A percentile compares a stretch with the other conserved stretches of the same genome.
Conservation (phyloP, 2,329 filamentous ascomycete genomes). For the Metarhizium album region DNA sequence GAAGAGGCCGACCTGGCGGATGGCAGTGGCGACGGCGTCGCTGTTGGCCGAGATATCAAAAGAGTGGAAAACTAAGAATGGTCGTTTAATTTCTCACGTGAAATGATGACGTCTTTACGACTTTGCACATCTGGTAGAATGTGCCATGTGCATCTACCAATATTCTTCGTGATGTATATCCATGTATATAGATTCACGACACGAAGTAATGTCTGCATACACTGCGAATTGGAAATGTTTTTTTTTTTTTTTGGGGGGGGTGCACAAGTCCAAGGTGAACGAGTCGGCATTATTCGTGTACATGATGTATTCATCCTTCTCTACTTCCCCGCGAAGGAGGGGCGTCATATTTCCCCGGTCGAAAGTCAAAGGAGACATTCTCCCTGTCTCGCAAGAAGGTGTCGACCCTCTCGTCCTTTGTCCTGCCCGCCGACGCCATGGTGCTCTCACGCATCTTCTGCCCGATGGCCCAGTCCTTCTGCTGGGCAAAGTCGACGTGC, state of each 20-base stretch:
- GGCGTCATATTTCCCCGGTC: conserved; percentile 20
- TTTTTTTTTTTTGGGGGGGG: too few species aligned
- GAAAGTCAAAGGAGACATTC: conserved; percentile 23
- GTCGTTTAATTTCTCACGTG: not conserved
- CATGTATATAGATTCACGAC: not conserved
- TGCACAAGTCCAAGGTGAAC: too few species aligned
- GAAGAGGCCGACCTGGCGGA: conserved; percentile 1
- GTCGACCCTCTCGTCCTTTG: conserved; percentile 58
- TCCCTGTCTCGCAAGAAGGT: conserved; percentile 69
- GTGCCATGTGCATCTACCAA: not conserved
- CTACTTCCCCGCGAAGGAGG: conserved; percentile 6
- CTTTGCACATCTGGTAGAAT: not conserved
- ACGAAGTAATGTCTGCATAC: too few species aligned
- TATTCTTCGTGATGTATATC: too few species aligned
- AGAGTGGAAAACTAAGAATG: not conserved
- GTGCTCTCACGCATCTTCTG: conserved; percentile 45
- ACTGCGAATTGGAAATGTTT: too few species aligned
- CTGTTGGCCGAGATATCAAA: conserved; percentile 1
- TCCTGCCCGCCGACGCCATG: conserved; percentile 39
- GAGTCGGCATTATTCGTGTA: not conserved
- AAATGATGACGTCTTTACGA: conserved; percentile 2
- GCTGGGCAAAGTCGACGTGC: conserved; percentile 55
- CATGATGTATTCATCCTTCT: not conserved
- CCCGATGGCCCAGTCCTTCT: conserved; percentile 55
- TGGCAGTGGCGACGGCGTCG: not conserved